These are phyloP conservation scores for Colletotrichum navitas DNA, from an alignment of 2,329 filamentous ascomycete genomes.

Conservation along the genomic window DNA sequence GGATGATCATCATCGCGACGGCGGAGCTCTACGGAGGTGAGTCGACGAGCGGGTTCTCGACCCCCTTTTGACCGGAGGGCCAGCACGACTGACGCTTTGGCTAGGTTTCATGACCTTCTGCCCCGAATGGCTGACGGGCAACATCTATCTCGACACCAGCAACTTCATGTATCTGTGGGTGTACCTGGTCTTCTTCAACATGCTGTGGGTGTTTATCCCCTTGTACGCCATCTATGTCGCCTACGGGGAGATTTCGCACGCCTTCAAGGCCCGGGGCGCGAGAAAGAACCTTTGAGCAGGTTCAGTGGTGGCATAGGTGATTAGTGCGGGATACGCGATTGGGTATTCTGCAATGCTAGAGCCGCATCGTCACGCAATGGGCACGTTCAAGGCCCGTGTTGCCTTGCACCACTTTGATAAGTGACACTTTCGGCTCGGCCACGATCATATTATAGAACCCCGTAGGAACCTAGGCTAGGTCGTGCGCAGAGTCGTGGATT, in stretches of 20 bases:
- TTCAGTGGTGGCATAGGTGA: conserved; percentile 16
- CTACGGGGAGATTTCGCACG: conserved; percentile 66
- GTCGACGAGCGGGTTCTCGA: conserved; percentile 41
- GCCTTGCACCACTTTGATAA: not conserved
- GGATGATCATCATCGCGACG: conserved; percentile 75
- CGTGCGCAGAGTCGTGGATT: not conserved
- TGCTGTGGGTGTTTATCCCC: conserved; percentile 75
- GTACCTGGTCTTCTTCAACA: conserved; percentile 78
- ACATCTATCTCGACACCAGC: conserved; percentile 71
- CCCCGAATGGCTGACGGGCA: conserved; percentile 76
- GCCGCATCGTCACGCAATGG: not conserved
- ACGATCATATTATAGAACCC: not conserved
- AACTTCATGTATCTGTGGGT: conserved; percentile 79
- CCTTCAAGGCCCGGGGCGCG: conserved; percentile 56
- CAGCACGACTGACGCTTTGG: not conserved
- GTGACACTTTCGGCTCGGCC: not conserved
- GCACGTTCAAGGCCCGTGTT: not conserved
- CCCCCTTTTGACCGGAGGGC: too few relatives aligned
- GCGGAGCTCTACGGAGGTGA: conserved; percentile 75
- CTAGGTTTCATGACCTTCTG: conserved; percentile 78
- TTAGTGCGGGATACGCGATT: not conserved
- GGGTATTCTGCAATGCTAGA: not conserved
- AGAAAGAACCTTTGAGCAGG: conserved; percentile 48
- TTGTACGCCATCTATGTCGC: conserved; percentile 69
- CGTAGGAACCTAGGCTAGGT: not conserved